Base-by-base conservation (phyloP, 331 rosid genomes). In the Quercus lobata region DNA sequence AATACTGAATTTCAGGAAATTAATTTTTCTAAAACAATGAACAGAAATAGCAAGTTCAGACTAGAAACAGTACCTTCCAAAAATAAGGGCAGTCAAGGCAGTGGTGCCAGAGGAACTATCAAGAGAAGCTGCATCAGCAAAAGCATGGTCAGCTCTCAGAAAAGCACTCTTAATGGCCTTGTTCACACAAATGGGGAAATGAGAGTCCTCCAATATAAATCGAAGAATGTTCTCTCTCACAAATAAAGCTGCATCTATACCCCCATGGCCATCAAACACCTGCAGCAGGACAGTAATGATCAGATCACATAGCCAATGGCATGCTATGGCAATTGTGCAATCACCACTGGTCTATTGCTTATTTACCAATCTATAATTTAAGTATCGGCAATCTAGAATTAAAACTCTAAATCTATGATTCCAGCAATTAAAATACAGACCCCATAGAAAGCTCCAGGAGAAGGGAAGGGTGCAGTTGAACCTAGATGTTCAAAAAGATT, bases 201-300 rank as follows among this genome's bases (percentile, higher is more conserved):
- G 86, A 53, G 90, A 85, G 80, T 93, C 97, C 82, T 93, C 97
- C 54, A 88, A 76, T 18, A 90, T 90, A 82, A 86, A 92, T 74
- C 73, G 89, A 54, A 93, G 93, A 78, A 93, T 88, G 87, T 91
- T 88, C 68, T 82, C 84, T 88, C 91, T 89, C 63, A 89, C 84
- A 86, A 91, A 93, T 21, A 80, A 74, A 44, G 97, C 94, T 6
- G 98, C 98, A 27, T 93, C 93, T 37, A 78, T 79, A 74, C 98
- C 98, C 69, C 98, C 97, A 74, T 93, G 98, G 57, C 97, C 98
- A 82, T 93, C 98, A 83, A 93, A 91, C 81, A 93, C 95, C 98
- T 93, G 86, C 72, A 75, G 44, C 29, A 14, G 55, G 19, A 37
- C 17, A 58, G 55, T 53, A 52, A 71, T 55, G 61, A 56, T 55